These are phyloP conservation scores for Mortierella sp. DNA, from an alignment of 371 early-diverging fungal genomes.

Conservation along the genomic window DNA sequence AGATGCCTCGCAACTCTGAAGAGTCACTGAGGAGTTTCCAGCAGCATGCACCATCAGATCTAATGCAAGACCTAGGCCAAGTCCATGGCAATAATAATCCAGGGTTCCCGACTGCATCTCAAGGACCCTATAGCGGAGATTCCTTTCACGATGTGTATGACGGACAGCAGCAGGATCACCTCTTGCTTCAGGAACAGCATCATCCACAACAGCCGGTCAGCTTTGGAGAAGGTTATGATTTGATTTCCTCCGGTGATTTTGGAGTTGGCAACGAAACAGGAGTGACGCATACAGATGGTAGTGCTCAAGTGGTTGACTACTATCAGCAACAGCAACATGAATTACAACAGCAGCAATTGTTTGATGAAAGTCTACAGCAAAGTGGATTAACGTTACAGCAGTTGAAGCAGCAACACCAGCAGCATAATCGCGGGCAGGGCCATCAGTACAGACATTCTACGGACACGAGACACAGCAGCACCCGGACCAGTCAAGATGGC, in stretches of 20 bases:
- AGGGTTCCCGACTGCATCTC: conserved; percentile 10
- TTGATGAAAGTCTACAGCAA: conserved; percentile 12
- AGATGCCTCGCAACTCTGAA: conserved; percentile 46
- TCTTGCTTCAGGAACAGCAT: conserved; percentile 8
- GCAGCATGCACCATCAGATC: conserved; percentile 14
- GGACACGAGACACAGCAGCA: conserved; percentile 25
- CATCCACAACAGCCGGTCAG: conserved; percentile 13
- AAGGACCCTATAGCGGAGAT: conserved; percentile 2
- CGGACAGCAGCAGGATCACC: conserved; percentile 8
- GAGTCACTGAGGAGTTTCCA: conserved; percentile 28
- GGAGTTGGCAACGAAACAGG: not conserved
- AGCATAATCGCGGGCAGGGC: conserved; percentile 11
- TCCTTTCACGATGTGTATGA: conserved; percentile 10
- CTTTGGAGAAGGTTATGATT: conserved; percentile 51
- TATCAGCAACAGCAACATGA: conserved; percentile 19
- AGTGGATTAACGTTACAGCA: conserved; percentile 34
- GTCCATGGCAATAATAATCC: conserved; percentile 4
- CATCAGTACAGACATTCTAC: conserved; percentile 17
- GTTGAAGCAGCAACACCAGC: conserved; percentile 44
- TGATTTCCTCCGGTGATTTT: conserved; percentile 16
- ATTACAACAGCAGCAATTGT: conserved; percentile 2
- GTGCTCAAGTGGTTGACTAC: not conserved
- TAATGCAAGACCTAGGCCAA: conserved; percentile 4
- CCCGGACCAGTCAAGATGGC: conserved; percentile 37
- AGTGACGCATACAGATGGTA: not conserved